These are phyloP conservation scores for Herpotrichia juniperi DNA, from an alignment of 2,329 filamentous ascomycete species.

Conservation along the genomic window DNA sequence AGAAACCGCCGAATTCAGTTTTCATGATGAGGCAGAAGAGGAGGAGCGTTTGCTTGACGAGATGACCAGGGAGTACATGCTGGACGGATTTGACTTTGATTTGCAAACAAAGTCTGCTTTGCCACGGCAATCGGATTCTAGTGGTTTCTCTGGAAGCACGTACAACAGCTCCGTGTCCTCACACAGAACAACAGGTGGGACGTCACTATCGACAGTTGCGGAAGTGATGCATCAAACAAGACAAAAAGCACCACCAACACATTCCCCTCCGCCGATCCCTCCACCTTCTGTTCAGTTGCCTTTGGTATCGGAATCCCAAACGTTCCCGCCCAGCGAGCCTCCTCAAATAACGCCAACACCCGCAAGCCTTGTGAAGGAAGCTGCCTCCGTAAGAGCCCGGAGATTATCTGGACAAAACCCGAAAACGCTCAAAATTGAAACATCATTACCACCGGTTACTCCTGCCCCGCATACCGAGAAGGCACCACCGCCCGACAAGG, in stretches of 20 bases:
- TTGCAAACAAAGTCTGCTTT: slow-evolving; percentile 70
- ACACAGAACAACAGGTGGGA: slow-evolving; percentile 72
- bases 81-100: slow-evolving; percentile 82
- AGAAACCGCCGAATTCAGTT: slow-evolving; percentile 42
- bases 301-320: slow-evolving; percentile 38
- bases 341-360: slow-evolving; percentile 37
- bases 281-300: slow-evolving; percentile 38
- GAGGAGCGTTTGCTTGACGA: slow-evolving; percentile 72
- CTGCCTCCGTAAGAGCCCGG: slow-evolving; percentile 69
- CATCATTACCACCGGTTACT: slow-evolving; percentile 52
- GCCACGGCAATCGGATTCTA: slow-evolving; percentile 82
- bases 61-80: slow-evolving; percentile 81
- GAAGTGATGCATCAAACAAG: slow-evolving; percentile 60
- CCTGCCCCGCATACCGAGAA: slow-evolving; percentile 43
- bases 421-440: slow-evolving; percentile 90
- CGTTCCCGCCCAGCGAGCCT: slow-evolving; percentile 26
- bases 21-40: slow-evolving; percentile 52
- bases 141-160: slow-evolving; percentile 75
- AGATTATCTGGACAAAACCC: slow-evolving; percentile 80
- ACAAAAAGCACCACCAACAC: slow-evolving; percentile 40
- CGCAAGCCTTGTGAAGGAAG: slow-evolving; percentile 29
- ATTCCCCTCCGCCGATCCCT: slow-evolving; percentile 35
- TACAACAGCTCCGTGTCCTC: slow-evolving; percentile 82
- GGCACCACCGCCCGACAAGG: slow-evolving; percentile 37
- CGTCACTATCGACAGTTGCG: slow-evolving; percentile 73